Evolutionary conservation across 768 basidiomycete species (phyloP).

Genomic region (Lanmaoa rubissima): DNA sequence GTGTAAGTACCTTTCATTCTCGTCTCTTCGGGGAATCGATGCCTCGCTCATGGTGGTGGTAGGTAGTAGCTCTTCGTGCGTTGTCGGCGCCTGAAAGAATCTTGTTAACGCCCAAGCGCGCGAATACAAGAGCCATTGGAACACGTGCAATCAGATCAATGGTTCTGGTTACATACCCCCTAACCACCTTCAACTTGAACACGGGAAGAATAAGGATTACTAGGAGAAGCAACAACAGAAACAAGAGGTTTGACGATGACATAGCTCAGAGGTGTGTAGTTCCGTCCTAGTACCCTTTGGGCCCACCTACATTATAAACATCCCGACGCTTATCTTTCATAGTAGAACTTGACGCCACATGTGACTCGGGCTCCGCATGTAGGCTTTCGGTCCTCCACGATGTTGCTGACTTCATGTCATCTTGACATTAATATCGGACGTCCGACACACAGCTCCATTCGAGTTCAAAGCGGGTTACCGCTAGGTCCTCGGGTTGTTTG

Average conservation of each 20-base stretch:
- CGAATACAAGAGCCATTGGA: background rate
- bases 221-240: conserved; percentile 18
- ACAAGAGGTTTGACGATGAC: conserved; percentile 6
- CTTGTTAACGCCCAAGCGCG: conserved; percentile 9
- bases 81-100: conserved; percentile 5
- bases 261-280: conserved; percentile 9
- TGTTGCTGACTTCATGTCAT: background rate
- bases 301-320: conserved; percentile 13
- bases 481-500: background rate
- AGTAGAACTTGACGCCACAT: conserved; percentile 2
- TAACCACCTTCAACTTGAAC: background rate
- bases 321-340: background rate
- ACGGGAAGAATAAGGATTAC: background rate
- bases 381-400: background rate
- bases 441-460: background rate
- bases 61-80: background rate
- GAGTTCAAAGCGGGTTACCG: background rate
- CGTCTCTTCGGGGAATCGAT: background rate
- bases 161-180: background rate
- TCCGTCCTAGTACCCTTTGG: background rate
- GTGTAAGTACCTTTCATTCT: conserved; percentile 15
- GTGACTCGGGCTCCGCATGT: background rate
- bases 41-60: conserved; percentile 9
- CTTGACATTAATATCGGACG: background rate
- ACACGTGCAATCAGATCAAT: conserved; percentile 18